A percentile compares a stretch with the other conserved stretches of the same genome.
Evolutionary conservation across 2,329 filamentous ascomycete genomes (phyloP).

Genomic region (Fusarium sp.): DNA sequence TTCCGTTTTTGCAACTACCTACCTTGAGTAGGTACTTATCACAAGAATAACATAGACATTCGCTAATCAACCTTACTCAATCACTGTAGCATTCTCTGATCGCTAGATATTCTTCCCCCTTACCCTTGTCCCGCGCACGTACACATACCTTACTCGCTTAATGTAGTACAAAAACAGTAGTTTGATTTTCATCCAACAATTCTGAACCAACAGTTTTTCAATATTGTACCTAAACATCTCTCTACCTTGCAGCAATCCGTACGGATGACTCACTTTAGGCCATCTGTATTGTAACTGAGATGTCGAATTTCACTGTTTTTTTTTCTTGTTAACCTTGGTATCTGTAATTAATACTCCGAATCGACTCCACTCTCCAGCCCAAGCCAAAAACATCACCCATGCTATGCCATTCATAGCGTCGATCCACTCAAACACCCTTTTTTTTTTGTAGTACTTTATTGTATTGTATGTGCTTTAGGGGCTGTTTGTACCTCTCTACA

Average conservation of each 20-base stretch:
- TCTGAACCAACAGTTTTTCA: neutral
- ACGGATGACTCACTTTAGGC: neutral
- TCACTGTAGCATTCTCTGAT: neutral
- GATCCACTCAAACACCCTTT: no score
- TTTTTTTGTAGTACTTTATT: no score
- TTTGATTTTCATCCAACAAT: slow-evolving; percentile 31
- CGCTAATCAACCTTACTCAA: neutral
- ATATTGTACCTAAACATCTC: neutral
- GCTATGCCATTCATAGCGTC: no score
- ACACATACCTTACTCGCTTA: neutral
- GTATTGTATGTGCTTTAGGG: neutral
- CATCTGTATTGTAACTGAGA: neutral
- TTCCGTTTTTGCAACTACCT: neutral
- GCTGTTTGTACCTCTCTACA: neutral
- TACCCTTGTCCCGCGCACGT: slow-evolving; percentile 10
- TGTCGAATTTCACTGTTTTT: neutral
- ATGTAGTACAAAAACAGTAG: neutral
- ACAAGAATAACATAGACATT: neutral
- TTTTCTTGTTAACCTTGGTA: neutral
- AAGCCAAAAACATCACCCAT: neutral
- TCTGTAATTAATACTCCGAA: slow-evolving; percentile 25
- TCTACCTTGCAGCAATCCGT: neutral
- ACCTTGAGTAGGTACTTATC: no score
- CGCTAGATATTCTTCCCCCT: no score
- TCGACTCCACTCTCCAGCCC: slow-evolving; percentile 21